Evolutionary conservation across 306 rosid species (phyloP).

Genomic region (Aeschynomene evenia): DNA sequence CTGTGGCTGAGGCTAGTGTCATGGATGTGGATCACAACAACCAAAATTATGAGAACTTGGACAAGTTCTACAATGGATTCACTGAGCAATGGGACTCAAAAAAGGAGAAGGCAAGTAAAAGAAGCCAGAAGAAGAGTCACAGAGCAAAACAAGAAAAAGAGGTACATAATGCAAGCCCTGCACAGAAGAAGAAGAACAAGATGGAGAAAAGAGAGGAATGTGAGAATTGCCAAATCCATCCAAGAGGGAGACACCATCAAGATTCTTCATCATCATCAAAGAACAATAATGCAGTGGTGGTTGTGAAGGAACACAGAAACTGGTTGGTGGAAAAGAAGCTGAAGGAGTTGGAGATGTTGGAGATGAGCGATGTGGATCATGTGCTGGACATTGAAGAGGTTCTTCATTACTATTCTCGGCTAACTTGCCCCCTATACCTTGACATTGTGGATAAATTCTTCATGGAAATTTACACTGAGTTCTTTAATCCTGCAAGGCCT

Average conservation of each 20-base stretch:
- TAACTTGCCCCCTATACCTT: slow-evolving; percentile 70
- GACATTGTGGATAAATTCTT: slow-evolving; percentile 81
- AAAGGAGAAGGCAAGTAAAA: slow-evolving; percentile 27
- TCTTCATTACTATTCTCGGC: slow-evolving; percentile 81
- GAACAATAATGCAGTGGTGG: background rate
- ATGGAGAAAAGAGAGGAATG: slow-evolving; percentile 26
- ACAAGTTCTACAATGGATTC: slow-evolving; percentile 51
- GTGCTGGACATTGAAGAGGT: slow-evolving; percentile 77
- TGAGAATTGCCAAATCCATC: slow-evolving; percentile 2
- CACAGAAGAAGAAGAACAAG: slow-evolving; percentile 17
- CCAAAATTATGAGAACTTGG: slow-evolving; percentile 41
- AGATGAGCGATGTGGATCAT: slow-evolving; percentile 69
- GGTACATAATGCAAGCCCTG: background rate
- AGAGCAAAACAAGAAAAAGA: slow-evolving; percentile 26
- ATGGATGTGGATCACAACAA: slow-evolving; percentile 1
- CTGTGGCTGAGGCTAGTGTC: slow-evolving; percentile 4
- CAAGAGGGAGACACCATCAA: slow-evolving; percentile 24
- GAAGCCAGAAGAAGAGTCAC: slow-evolving; percentile 38
- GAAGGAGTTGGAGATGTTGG: slow-evolving; percentile 74
- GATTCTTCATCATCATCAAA: too few species aligned
- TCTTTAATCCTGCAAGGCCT: slow-evolving; percentile 31
- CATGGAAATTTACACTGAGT: slow-evolving; percentile 64
- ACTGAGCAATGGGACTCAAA: slow-evolving; percentile 43
- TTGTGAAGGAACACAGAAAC: background rate
- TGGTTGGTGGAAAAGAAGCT: slow-evolving; percentile 59